Evolutionary conservation across 1,284 basidiomycete genomes (phyloP).

Genomic region (Volvariella surrecta): DNA sequence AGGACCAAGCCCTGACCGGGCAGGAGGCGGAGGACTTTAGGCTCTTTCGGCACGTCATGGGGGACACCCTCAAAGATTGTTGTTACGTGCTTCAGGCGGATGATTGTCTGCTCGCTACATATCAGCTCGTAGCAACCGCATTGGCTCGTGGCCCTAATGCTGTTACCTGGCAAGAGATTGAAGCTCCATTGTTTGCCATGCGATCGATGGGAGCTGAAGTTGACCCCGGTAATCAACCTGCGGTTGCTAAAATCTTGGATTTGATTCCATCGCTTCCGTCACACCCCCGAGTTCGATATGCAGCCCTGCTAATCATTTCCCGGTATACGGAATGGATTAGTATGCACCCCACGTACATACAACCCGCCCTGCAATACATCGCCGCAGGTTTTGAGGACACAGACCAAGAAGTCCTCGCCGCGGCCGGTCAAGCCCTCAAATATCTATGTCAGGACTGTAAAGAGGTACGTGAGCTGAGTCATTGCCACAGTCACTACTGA

Average conservation of each 20-base stretch:
- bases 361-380: conserved; percentile 84
- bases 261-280: conserved; percentile 85
- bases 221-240: conserved; percentile 74
- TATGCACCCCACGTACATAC: conserved; percentile 83
- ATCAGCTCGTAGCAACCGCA: conserved; percentile 73
- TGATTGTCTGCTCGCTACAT: conserved; percentile 75
- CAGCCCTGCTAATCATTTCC: conserved; percentile 90
- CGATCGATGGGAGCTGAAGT: conserved; percentile 97
- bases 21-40: conserved; percentile 95
- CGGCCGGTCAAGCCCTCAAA: conserved; percentile 93
- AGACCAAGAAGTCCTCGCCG: conserved; percentile 81
- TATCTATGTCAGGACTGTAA: conserved; percentile 97
- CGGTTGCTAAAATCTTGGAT: conserved; percentile 93
- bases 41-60: conserved; percentile 95
- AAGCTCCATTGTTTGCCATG: conserved; percentile 97
- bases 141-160: conserved; percentile 46
- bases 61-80: conserved; percentile 98
- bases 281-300: conserved; percentile 92
- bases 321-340: conserved; percentile 98
- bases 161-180: conserved; percentile 91
- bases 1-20: conserved; percentile 54
- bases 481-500: conserved; percentile 1
- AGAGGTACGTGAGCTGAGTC: conserved; percentile 37
- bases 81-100: conserved; percentile 91
- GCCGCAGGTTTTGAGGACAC: conserved; percentile 84